phyloP scores from a whole-genome alignment of 805 yeast species.

The Metschnikowia lachancei region DNA sequence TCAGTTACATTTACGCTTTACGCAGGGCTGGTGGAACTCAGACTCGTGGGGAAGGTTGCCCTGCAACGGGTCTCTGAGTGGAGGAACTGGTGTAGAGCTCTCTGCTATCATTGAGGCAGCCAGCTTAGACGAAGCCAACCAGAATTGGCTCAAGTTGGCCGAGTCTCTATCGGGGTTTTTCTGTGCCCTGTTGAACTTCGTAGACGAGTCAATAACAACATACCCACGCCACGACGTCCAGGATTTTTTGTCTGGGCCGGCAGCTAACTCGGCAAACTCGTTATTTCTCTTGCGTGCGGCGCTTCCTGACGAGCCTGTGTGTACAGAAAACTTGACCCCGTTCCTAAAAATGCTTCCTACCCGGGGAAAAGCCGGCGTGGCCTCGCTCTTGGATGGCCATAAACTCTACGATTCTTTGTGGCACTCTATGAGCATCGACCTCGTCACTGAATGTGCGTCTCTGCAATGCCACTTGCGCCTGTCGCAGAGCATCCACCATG shows the following conservation, averaged over 20 bases:
- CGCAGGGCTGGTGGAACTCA: constrained; percentile 95
- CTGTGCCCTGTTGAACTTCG: constrained; percentile 91
- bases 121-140: constrained; percentile 50
- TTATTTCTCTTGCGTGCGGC: constrained; percentile 74
- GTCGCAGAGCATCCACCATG: constrained; percentile 67
- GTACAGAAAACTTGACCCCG: constrained; percentile 96
- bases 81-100: constrained; percentile 94
- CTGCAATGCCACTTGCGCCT: constrained; percentile 49
- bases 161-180: constrained; percentile 84
- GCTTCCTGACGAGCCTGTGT: constrained; percentile 89
- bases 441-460: constrained; percentile 52
- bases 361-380: constrained; percentile 84
- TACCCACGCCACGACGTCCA: constrained; percentile 45
- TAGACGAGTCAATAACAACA: constrained; percentile 76
- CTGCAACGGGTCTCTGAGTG: constrained; percentile 63
- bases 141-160: constrained; percentile 68
- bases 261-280: constrained; percentile 31
- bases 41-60: constrained; percentile 86
- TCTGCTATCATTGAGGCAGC: constrained; percentile 82
- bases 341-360: constrained; percentile 87
- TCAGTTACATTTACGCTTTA: constrained; percentile 79
- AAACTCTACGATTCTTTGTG: constrained; percentile 86
- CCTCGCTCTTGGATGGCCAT: constrained; percentile 85
- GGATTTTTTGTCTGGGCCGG: constrained; percentile 24
- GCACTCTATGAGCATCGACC: constrained; percentile 91